Evolutionary conservation across 495 filamentous ascomycete species (phyloP).

Genomic region (Penicillium lagena): DNA sequence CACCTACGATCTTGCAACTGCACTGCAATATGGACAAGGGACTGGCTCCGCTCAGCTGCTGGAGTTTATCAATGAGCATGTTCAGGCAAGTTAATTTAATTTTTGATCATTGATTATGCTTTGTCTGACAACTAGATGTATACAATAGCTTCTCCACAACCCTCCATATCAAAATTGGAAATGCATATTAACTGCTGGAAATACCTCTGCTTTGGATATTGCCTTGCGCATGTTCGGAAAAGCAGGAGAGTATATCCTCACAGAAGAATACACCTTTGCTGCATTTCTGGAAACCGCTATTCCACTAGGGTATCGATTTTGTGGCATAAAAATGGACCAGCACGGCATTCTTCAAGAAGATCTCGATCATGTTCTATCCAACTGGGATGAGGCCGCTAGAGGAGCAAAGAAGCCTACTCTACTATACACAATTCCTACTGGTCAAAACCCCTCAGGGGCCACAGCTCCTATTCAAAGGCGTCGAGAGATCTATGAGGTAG

Average conservation of each 20-base stretch:
- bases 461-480: slow-evolving; percentile 66
- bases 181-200: slow-evolving; percentile 67
- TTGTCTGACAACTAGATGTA: no score
- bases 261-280: slow-evolving; percentile 82
- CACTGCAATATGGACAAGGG: slow-evolving; percentile 7
- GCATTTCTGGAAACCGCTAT: slow-evolving; percentile 69
- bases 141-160: slow-evolving; percentile 29
- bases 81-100: slow-evolving; percentile 40
- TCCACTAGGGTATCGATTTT: slow-evolving; percentile 2
- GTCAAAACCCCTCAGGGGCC: slow-evolving; percentile 90
- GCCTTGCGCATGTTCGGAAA: slow-evolving; percentile 62
- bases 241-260: slow-evolving; percentile 61
- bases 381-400: slow-evolving; percentile 54
- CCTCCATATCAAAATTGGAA: slow-evolving; percentile 84
- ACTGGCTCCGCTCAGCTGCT: slow-evolving; percentile 10
- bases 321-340: slow-evolving; percentile 54
- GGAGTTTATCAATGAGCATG: slow-evolving; percentile 10
- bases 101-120: neutral
- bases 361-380: slow-evolving; percentile 59
- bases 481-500: slow-evolving; percentile 64
- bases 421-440: slow-evolving; percentile 50
- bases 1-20: neutral
- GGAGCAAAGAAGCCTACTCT: slow-evolving; percentile 64
- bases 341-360: slow-evolving; percentile 64
- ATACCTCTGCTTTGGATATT: slow-evolving; percentile 71